These are phyloP conservation scores for Symbiodinium pilosum DNA, from an alignment of 73 alveolate species.

Conservation along the genomic window DNA sequence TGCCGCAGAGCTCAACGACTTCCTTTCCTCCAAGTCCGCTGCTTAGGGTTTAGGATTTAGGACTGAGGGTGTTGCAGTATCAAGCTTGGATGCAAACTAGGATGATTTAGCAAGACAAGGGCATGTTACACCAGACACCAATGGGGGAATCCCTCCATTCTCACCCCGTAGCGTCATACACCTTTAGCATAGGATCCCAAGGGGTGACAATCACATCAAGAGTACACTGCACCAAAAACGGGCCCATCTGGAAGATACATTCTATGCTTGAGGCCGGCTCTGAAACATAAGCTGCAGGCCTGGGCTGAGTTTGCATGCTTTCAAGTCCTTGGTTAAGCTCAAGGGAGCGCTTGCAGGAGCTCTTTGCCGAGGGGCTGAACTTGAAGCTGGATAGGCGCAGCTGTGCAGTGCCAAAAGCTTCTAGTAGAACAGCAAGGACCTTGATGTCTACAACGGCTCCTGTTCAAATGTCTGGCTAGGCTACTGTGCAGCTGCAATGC, in stretches of 20 bases:
- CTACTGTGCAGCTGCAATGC: background rate
- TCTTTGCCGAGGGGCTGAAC: constrained; percentile 22
- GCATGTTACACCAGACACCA: too few relatives aligned
- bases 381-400: background rate
- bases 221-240: background rate
- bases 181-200: too few relatives aligned
- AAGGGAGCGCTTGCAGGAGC: background rate
- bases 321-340: background rate
- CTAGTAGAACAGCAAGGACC: background rate
- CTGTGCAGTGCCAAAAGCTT: background rate
- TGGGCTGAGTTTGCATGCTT: background rate
- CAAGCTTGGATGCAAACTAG: too few relatives aligned
- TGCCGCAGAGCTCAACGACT: background rate
- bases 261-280: background rate
- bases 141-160: too few relatives aligned
- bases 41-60: too few relatives aligned
- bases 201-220: background rate
- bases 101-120: too few relatives aligned
- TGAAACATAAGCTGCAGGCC: constrained; percentile 22
- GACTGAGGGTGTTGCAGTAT: too few relatives aligned
- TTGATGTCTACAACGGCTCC: too few relatives aligned
- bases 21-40: background rate
- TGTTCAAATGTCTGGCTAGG: background rate
- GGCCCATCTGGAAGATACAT: too few relatives aligned
- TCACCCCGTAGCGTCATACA: too few relatives aligned